phyloP scores from a whole-genome alignment of 805 yeast species.

The Saturnispora diversa region DNA sequence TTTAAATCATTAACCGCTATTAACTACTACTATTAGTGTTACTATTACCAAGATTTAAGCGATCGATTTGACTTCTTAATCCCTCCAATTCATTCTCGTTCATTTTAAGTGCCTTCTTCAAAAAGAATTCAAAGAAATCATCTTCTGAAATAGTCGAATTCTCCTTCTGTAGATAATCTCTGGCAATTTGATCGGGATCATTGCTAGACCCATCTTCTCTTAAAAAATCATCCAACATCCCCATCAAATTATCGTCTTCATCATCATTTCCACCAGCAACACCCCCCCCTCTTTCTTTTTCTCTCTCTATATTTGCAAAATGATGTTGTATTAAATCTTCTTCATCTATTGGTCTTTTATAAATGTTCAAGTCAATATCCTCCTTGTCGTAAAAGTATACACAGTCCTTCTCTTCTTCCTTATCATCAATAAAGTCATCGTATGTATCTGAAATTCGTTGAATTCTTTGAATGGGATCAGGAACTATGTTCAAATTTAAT shows the following conservation, averaged over 20 bases:
- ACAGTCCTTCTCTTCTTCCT: constrained; percentile 18
- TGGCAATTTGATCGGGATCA: no score
- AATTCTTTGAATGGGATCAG: neutral
- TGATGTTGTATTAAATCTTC: neutral
- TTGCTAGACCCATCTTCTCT: neutral
- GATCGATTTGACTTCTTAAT: constrained; percentile 16
- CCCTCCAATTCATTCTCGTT: constrained; percentile 38
- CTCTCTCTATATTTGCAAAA: no score
- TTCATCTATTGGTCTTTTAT: neutral
- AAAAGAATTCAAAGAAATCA: constrained; percentile 59
- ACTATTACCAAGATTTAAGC: neutral
- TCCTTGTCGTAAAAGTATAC: constrained; percentile 8
- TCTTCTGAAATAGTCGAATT: constrained; percentile 50
- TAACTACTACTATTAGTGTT: no score
- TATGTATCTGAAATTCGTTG: neutral
- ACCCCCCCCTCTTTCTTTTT: neutral
- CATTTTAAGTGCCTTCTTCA: constrained; percentile 45
- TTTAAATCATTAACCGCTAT: no score
- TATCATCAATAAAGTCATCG: constrained; percentile 16
- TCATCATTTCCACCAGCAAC: neutral
- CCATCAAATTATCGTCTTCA: neutral
- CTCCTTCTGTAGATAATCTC: constrained; percentile 14
- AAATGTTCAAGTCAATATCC: constrained; percentile 4
- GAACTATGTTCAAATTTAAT: neutral
- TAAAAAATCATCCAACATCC: neutral